Conservation (phyloP, 768 basidiomycete species). For the Tricholoma hemisulphureum region DNA sequence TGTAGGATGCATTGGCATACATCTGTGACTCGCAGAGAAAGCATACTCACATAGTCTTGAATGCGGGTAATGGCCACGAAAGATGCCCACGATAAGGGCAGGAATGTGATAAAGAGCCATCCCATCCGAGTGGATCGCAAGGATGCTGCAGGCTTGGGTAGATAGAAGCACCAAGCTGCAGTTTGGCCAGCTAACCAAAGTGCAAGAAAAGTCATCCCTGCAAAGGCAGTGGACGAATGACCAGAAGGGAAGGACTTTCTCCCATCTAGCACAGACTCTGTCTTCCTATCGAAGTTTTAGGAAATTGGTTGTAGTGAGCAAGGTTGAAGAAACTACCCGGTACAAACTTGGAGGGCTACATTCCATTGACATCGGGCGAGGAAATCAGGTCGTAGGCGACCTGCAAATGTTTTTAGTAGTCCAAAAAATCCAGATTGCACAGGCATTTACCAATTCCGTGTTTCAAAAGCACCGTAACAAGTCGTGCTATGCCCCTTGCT, state of each 20-base stretch:
- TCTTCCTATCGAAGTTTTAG: slow-evolving; percentile 26
- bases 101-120: slow-evolving; percentile 45
- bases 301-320: slow-evolving; percentile 2
- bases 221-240: slow-evolving; percentile 65
- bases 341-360: slow-evolving; percentile 42
- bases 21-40: not conserved
- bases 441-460: slow-evolving; percentile 50
- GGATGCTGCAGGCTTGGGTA: slow-evolving; percentile 34
- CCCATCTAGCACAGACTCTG: slow-evolving; percentile 43
- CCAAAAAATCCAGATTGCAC: slow-evolving; percentile 5
- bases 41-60: slow-evolving; percentile 58
- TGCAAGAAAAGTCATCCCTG: slow-evolving; percentile 62
- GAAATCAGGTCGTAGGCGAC: slow-evolving; percentile 65
- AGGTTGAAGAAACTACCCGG: slow-evolving; percentile 43
- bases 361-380: slow-evolving; percentile 66
- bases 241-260: slow-evolving; percentile 68
- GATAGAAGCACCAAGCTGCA: slow-evolving; percentile 52
- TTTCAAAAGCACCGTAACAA: slow-evolving; percentile 53
- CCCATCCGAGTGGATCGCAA: slow-evolving; percentile 47
- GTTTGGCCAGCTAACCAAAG: slow-evolving; percentile 67
- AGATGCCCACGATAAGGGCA: slow-evolving; percentile 54
- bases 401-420: slow-evolving; percentile 20
- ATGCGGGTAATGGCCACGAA: slow-evolving; percentile 63
- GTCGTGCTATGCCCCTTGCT: slow-evolving; percentile 39
- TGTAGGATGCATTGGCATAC: not conserved